These are phyloP conservation scores for Cladorrhinum samala DNA, from an alignment of 495 filamentous ascomycete genomes.

Conservation along the genomic window DNA sequence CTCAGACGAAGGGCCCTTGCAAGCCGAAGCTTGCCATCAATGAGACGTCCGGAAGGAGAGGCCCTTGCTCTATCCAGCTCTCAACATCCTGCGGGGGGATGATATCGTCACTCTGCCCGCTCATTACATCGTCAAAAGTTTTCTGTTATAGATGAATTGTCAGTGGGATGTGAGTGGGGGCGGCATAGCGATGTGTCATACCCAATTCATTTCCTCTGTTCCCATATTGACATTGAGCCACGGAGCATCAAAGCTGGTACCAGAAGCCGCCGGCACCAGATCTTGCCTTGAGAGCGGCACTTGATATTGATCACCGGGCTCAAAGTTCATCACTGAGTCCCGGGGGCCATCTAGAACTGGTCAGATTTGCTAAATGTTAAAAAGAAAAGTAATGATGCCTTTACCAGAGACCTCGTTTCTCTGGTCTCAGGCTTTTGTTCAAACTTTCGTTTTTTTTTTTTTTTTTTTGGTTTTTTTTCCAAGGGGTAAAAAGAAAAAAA, in stretches of 20 bases:
- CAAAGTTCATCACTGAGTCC: neutral
- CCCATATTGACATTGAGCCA: neutral
- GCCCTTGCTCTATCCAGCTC: neutral
- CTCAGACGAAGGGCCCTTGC: neutral
- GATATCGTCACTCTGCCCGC: neutral
- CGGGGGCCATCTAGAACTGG: neutral
- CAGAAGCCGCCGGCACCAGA: neutral
- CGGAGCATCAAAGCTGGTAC: neutral
- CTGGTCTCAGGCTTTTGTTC: no score
- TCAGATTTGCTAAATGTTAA: no score
- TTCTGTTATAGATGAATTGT: neutral
- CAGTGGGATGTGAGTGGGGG: neutral
- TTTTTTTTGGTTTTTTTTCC: no score
- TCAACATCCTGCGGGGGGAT: neutral
- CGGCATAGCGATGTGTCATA: neutral
- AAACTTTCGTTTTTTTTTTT: no score
- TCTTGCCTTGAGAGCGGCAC: neutral
- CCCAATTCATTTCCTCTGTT: constrained; percentile 1
- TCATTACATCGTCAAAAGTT: neutral
- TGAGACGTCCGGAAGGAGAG: neutral
- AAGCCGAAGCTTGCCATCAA: constrained; percentile 2
- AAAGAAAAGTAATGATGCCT: no score
- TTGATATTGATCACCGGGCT: neutral
- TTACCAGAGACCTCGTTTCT: no score
- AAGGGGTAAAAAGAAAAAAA: no score